Evolutionary conservation across 805 yeast genomes (phyloP).

Genomic region (Metschnikowia borealis): DNA sequence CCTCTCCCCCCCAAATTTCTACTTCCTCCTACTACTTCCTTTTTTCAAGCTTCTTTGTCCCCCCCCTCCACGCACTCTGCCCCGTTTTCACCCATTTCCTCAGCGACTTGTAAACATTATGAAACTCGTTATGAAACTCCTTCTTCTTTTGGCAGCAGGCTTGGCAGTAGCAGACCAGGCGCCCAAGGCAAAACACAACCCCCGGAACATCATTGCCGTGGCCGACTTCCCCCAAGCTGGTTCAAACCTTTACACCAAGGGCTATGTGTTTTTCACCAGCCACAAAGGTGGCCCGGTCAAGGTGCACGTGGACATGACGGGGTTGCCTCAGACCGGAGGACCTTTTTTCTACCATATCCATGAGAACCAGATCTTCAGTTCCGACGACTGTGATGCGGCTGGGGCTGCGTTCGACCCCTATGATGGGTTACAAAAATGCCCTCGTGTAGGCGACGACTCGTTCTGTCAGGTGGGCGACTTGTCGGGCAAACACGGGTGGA

Average conservation of each 20-base stretch:
- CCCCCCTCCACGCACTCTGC: no score
- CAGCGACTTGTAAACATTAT: neutral
- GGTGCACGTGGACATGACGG: constrained; percentile 68
- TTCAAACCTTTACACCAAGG: constrained; percentile 20
- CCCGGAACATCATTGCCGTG: constrained; percentile 48
- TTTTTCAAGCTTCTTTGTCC: neutral
- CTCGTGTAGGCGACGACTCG: constrained; percentile 46
- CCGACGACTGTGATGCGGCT: constrained; percentile 49
- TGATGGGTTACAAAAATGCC: constrained; percentile 51
- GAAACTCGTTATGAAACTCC: neutral
- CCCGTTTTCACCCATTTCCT: neutral
- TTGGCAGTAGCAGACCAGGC: constrained; percentile 38
- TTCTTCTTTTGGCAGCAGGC: constrained; percentile 3
- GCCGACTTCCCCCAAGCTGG: constrained; percentile 48
- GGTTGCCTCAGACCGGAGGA: constrained; percentile 63
- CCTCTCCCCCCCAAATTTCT: neutral
- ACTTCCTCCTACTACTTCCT: neutral
- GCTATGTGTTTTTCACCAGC: constrained; percentile 52
- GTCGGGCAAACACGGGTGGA: constrained; percentile 73
- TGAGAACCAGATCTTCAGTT: constrained; percentile 48
- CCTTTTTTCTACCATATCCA: constrained; percentile 71
- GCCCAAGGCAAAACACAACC: constrained; percentile 48
- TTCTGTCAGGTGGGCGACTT: constrained; percentile 71
- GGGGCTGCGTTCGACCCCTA: constrained; percentile 64
- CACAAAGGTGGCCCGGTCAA: constrained; percentile 55